These are phyloP conservation scores for Porosira glacialis DNA, from an alignment of 352 stramenopile genomes.

Conservation along the genomic window DNA sequence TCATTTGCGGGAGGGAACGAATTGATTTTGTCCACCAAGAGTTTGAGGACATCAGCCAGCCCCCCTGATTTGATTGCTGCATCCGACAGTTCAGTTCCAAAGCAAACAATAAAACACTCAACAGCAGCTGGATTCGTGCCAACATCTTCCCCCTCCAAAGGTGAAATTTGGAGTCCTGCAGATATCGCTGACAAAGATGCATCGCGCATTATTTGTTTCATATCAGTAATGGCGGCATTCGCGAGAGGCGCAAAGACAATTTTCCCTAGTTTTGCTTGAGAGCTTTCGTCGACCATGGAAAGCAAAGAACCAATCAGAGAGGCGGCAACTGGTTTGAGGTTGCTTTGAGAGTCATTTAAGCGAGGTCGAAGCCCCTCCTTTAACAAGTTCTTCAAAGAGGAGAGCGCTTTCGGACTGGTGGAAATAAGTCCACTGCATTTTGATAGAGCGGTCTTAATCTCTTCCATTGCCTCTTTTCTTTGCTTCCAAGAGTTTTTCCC, in stretches of 20 bases:
- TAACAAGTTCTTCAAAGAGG: constrained; percentile 63
- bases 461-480: constrained; percentile 77
- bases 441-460: constrained; percentile 58
- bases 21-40: constrained; percentile 50
- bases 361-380: constrained; percentile 59
- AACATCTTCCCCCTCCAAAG: constrained; percentile 54
- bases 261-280: constrained; percentile 74
- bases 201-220: constrained; percentile 81
- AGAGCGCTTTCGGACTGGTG: constrained; percentile 48
- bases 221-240: constrained; percentile 78
- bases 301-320: constrained; percentile 66
- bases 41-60: constrained; percentile 61
- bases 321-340: constrained; percentile 80
- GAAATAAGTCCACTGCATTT: constrained; percentile 67
- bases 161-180: constrained; percentile 39
- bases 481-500: constrained; percentile 80
- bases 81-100: constrained; percentile 70
- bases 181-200: constrained; percentile 64
- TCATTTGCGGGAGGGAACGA: constrained; percentile 46
- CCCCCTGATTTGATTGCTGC: constrained; percentile 67
- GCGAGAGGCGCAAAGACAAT: constrained; percentile 67
- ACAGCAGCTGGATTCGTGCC: constrained; percentile 59
- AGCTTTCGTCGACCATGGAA: constrained; percentile 57
- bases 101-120: constrained; percentile 59
- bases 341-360: constrained; percentile 81